These are phyloP conservation scores for Leishmania gerbilli DNA, from an alignment of 208 protist species.

Conservation along the genomic window DNA sequence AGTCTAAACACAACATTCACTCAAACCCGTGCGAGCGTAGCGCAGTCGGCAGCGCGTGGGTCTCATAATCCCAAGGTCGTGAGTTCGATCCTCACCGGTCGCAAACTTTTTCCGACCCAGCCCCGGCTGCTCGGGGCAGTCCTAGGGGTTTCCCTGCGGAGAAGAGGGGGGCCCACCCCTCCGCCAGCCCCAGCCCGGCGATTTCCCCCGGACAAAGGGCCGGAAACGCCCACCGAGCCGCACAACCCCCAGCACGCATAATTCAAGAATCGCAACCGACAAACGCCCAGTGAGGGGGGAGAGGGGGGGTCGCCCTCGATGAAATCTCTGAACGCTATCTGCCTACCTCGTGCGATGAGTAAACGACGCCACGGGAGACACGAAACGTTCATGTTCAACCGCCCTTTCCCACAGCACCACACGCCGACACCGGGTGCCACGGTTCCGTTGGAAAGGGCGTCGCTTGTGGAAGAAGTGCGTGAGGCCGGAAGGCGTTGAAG, in stretches of 20 bases:
- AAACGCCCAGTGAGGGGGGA: not conserved
- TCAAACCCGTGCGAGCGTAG: conserved; percentile 92
- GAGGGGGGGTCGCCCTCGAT: not conserved
- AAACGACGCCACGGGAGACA: conserved; percentile 33
- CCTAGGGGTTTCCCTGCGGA: too few relatives aligned
- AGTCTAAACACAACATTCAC: too few relatives aligned
- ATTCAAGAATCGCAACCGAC: not conserved
- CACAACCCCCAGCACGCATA: not conserved
- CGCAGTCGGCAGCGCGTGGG: conserved; percentile 95
- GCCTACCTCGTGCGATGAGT: conserved; percentile 40
- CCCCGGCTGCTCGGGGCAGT: too few relatives aligned
- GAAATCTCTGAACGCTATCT: conserved; percentile 64
- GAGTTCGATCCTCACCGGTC: conserved; percentile 89
- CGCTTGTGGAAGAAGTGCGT: not conserved
- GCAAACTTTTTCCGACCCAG: conserved; percentile 44
- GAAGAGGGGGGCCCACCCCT: too few relatives aligned
- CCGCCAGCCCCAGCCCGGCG: too few relatives aligned
- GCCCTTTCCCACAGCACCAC: not conserved
- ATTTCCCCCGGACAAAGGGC: too few relatives aligned
- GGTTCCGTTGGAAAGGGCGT: not conserved
- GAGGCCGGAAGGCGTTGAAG: not conserved
- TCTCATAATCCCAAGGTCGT: conserved; percentile 96
- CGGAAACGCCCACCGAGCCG: not conserved
- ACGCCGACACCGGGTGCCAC: not conserved
- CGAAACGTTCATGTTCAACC: conserved; percentile 44